Base-by-base conservation (phyloP, 2,329 filamentous ascomycete species). In the Cladophialophora psammophila region DNA sequence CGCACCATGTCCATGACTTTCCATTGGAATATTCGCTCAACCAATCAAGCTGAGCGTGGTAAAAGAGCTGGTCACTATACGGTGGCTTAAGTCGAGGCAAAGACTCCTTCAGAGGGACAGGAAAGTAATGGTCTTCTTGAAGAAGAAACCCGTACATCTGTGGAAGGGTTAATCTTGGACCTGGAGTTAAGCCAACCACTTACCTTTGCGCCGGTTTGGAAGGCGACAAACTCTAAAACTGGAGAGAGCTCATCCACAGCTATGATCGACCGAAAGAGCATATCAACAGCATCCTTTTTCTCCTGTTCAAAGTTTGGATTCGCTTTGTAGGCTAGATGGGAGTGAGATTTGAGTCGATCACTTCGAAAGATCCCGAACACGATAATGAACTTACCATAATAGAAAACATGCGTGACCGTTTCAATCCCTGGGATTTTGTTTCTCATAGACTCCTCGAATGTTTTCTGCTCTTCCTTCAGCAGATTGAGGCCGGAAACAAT, bases 401-500 rank as follows among this genome's bases (percentile, higher is more conserved):
- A 66, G 68, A 77, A 82, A 1, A 81, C 75, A 66, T 81, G 79
- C 0, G 79, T 78, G 1, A 82, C 76, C 5, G 66, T 77, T 12
- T 78, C 73, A 5, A 80, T 70, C 58, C 76, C 75, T 20, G 71
- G 60, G 5, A 81, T 74, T 52, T 76, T 77, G 53, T 65, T 62
- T 15, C 34, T 69, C 53, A 76, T 55, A 2, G 34, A 55, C 7
- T 69, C 65, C 40, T 68, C 56, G 10, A 73, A 35, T n/a, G 74
- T 71, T 38, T 63, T 42, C 31, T 66, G 64, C 42, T 36, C 18
- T 32, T n/a, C 38, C 20, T 63, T 45, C n/a, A 63, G 60, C 20
- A 81, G 71, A 68, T 82, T 77, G 5, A 82, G 73, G 2, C 80
- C 80, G 8, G 69, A 78, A 36, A 80, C 74, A 12, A 82, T 75